Percentiles rank a stretch among this genome's conserved stretches.
These are phyloP conservation scores for Penicillium concentricum DNA, from an alignment of 2,329 filamentous ascomycete genomes.

Conservation along the genomic window DNA sequence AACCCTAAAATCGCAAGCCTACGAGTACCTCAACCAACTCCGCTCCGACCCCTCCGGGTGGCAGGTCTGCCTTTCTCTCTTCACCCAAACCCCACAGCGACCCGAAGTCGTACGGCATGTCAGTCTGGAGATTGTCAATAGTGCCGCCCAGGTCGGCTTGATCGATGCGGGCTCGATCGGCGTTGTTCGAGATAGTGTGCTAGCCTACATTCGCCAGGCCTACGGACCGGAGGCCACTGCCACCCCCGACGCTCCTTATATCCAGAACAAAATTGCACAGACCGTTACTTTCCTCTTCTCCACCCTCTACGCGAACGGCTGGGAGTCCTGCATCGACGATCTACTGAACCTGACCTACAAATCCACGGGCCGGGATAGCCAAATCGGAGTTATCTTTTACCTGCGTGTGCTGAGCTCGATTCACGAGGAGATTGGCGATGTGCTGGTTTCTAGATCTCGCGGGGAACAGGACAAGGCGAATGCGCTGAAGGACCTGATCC, in stretches of 20 bases:
- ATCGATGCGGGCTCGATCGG: slow-evolving; percentile 70
- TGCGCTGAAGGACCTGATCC: slow-evolving; percentile 85
- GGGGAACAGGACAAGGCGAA: slow-evolving; percentile 82
- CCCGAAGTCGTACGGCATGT: slow-evolving; percentile 86
- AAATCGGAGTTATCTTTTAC: slow-evolving; percentile 77
- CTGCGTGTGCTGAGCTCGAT: slow-evolving; percentile 84
- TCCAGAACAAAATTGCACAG: slow-evolving; percentile 97
- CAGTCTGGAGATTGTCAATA: slow-evolving; percentile 89
- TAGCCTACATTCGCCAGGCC: slow-evolving; percentile 74
- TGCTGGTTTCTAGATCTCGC: slow-evolving; percentile 74
- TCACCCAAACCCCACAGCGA: slow-evolving; percentile 71
- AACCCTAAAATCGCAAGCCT: slow-evolving; percentile 73
- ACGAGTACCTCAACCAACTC: slow-evolving; percentile 64
- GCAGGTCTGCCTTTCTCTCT: slow-evolving; percentile 85
- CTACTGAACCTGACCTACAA: slow-evolving; percentile 72
- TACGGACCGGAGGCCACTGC: slow-evolving; percentile 62
- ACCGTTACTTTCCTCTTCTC: slow-evolving; percentile 93
- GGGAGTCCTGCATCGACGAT: slow-evolving; percentile 89
- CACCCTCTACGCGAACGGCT: slow-evolving; percentile 78
- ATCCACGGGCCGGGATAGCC: slow-evolving; percentile 65
- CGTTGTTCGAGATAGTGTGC: slow-evolving; percentile 75
- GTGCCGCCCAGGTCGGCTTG: slow-evolving; percentile 76
- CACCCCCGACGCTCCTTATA: slow-evolving; percentile 66
- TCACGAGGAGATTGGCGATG: slow-evolving; percentile 96
- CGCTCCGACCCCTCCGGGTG: slow-evolving; percentile 80